Conservation (phyloP, 169 alveolate species). For the Theileria parva region DNA sequence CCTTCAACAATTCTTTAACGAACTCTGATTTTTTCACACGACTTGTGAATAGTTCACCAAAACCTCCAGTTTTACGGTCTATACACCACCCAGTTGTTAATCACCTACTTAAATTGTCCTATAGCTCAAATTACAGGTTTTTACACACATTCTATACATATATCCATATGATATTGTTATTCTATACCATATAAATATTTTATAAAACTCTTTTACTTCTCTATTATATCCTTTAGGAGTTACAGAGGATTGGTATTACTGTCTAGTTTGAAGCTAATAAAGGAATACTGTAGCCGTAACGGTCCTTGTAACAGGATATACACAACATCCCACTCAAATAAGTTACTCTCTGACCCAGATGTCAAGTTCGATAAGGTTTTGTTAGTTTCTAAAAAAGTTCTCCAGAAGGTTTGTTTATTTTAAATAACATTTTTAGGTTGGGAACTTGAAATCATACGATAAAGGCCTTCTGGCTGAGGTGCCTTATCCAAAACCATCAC, state of each 20-base stretch:
- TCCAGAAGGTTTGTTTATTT: constrained; percentile 40
- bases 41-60: constrained; percentile 66
- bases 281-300: constrained; percentile 57
- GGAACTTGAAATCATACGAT: constrained; percentile 47
- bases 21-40: constrained; percentile 51
- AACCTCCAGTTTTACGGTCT: constrained; percentile 53
- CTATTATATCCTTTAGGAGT: constrained; percentile 15
- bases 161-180: not conserved
- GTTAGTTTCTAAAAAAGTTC: constrained; percentile 46
- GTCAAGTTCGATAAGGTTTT: constrained; percentile 53
- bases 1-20: not conserved
- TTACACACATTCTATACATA: constrained; percentile 5
- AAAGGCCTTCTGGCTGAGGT: constrained; percentile 66
- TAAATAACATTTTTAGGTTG: not conserved
- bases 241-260: constrained; percentile 57
- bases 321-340: constrained; percentile 60
- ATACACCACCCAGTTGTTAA: constrained; percentile 59
- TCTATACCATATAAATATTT: not conserved
- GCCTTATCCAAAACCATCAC: constrained; percentile 55
- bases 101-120: constrained; percentile 53
- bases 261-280: constrained; percentile 53
- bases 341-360: constrained; percentile 38
- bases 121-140: constrained; percentile 63
- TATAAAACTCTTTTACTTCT: not conserved
- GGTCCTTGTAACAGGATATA: constrained; percentile 60